Conservation (phyloP, 2,329 filamentous ascomycete species). For the Huntiella bhutanensis region DNA sequence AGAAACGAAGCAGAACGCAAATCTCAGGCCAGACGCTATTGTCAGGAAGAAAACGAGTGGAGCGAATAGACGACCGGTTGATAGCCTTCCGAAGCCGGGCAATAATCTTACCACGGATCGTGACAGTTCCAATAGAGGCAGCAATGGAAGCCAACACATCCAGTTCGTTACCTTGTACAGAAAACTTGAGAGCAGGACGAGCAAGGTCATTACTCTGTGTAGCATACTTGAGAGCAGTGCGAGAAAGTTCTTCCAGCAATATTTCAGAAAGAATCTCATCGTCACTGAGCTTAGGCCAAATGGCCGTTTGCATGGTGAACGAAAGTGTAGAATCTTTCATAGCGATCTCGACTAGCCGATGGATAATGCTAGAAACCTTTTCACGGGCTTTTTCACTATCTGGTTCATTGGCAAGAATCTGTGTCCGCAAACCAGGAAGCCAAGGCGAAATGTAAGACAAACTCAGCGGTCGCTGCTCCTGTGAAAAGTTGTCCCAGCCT, state of each 20-base stretch:
- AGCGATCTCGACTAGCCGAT: constrained; percentile 47
- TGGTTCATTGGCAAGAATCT: constrained; percentile 36
- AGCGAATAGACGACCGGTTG: constrained; percentile 45
- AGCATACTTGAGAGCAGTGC: constrained; percentile 34
- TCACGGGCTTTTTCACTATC: constrained; percentile 49
- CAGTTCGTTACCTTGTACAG: constrained; percentile 33
- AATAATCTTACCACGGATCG: constrained; percentile 45
- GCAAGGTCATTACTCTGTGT: neutral
- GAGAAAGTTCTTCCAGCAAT: constrained; percentile 47
- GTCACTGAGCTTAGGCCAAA: constrained; percentile 45
- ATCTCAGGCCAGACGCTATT: constrained; percentile 53
- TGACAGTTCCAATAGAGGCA: constrained; percentile 44
- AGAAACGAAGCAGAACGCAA: constrained; percentile 46
- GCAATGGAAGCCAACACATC: constrained; percentile 44
- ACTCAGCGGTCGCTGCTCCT: constrained; percentile 47
- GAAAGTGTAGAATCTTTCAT: constrained; percentile 39
- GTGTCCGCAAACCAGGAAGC: constrained; percentile 41
- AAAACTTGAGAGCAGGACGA: constrained; percentile 14
- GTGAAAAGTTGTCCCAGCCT: constrained; percentile 50
- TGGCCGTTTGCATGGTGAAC: constrained; percentile 42
- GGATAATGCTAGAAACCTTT: constrained; percentile 42
- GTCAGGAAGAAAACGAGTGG: constrained; percentile 45
- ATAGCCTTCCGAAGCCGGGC: constrained; percentile 46
- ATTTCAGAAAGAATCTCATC: constrained; percentile 49
- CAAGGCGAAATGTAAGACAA: constrained; percentile 53